Evolutionary conservation across 306 rosid species (phyloP).

Genomic region (Sechiopsis laciniata): DNA sequence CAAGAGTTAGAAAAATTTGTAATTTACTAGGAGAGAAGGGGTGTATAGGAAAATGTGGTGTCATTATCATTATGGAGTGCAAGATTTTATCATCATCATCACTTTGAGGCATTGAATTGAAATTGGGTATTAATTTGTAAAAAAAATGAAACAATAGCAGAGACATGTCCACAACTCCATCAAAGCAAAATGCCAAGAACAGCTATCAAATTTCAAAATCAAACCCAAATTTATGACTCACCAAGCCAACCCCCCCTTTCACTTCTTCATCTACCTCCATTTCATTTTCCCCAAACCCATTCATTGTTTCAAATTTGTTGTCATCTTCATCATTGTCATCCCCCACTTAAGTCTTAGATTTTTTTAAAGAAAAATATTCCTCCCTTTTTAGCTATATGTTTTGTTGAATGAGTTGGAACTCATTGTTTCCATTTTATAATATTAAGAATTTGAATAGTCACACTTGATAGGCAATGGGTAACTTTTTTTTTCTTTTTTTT

Average conservation of each 20-base stretch:
- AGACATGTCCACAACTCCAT: constrained; percentile 11
- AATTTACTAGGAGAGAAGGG: not conserved
- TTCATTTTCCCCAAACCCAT: not conserved
- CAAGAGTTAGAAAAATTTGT: not conserved
- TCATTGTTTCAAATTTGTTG: not conserved
- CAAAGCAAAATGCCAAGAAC: constrained; percentile 1
- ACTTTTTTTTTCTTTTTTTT: no score
- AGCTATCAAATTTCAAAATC: constrained; percentile 6
- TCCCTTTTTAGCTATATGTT: no score
- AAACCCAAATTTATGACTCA: not conserved
- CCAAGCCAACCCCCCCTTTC: not conserved
- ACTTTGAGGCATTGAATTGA: constrained; percentile 12
- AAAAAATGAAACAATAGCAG: not conserved
- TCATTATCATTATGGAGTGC: not conserved
- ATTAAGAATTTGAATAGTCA: no score
- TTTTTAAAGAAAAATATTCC: no score
- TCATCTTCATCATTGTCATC: not conserved
- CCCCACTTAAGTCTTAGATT: no score
- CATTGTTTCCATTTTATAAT: no score
- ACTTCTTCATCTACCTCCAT: not conserved
- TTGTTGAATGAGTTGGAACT: no score
- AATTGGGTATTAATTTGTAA: not conserved
- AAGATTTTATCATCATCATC: not conserved
- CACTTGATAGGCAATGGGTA: no score
- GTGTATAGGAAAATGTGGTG: not conserved